These are phyloP conservation scores for Coemansia aciculifera DNA, from an alignment of 192 early-diverging fungal species.

Conservation along the genomic window DNA sequence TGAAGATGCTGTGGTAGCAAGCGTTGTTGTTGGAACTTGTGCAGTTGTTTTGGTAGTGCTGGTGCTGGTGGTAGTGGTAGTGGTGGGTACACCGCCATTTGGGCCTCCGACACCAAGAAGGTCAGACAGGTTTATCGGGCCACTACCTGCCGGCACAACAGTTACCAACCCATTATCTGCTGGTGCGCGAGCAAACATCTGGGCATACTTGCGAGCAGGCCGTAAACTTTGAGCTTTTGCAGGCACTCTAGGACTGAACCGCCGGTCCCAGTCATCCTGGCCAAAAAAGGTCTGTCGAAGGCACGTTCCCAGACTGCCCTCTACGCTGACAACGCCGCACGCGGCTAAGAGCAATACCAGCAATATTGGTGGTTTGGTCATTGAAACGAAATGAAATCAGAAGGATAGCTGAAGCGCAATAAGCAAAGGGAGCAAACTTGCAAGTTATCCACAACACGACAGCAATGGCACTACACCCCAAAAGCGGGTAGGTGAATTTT, in stretches of 20 bases:
- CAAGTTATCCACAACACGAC: neutral
- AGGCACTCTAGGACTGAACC: conserved; percentile 27
- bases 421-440: neutral
- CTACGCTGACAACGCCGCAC: neutral
- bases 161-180: conserved; percentile 19
- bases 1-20: neutral
- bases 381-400: conserved; percentile 1
- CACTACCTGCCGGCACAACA: conserved; percentile 33
- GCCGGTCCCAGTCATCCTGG: conserved; percentile 21
- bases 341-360: neutral
- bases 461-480: neutral
- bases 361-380: conserved; percentile 1
- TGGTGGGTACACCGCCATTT: conserved; percentile 1
- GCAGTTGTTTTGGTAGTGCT: conserved; percentile 9
- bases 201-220: neutral
- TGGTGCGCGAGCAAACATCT: conserved; percentile 18
- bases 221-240: neutral
- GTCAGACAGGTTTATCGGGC: conserved; percentile 30
- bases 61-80: neutral
- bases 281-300: conserved; percentile 39
- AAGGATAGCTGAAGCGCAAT: neutral
- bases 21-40: conserved; percentile 10
- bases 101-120: conserved; percentile 16
- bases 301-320: conserved; percentile 23
- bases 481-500: neutral